A percentile compares a stretch with the other conserved stretches of the same genome.
Evolutionary conservation across 768 basidiomycete genomes (phyloP).

Genomic region (Amanita thiersii): DNA sequence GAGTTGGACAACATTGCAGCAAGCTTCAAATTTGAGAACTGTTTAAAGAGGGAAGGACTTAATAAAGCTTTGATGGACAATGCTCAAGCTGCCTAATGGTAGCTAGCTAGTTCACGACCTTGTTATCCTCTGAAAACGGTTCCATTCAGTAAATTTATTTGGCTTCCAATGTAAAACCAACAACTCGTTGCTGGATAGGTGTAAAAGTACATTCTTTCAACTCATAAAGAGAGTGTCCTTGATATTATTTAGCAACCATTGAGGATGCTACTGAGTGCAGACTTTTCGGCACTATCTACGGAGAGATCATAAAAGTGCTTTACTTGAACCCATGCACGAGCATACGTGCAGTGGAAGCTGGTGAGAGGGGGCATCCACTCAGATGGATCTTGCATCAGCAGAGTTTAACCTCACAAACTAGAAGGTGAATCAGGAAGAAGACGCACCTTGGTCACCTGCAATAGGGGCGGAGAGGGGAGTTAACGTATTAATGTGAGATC

Average conservation of each 20-base stretch:
- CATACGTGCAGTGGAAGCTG: slow-evolving; percentile 43
- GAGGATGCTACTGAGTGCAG: too few species aligned
- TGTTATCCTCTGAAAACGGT: too few species aligned
- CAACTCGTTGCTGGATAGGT: too few species aligned
- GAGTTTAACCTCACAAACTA: not conserved
- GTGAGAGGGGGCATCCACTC: slow-evolving; percentile 42
- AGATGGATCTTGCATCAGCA: slow-evolving; percentile 35
- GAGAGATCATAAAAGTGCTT: slow-evolving; percentile 43
- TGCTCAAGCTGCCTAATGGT: slow-evolving; percentile 21
- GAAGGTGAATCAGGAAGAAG: not conserved
- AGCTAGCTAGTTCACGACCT: too few species aligned
- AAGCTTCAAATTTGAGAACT: slow-evolving; percentile 67
- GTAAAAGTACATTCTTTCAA: too few species aligned
- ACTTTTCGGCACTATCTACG: slow-evolving; percentile 43
- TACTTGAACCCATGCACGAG: slow-evolving; percentile 44
- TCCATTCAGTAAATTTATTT: too few species aligned
- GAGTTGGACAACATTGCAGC: slow-evolving; percentile 70
- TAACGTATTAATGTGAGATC: too few species aligned
- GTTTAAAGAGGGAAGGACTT: slow-evolving; percentile 59
- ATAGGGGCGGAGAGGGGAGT: slow-evolving; percentile 25
- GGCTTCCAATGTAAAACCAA: too few species aligned
- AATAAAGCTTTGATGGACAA: slow-evolving; percentile 45
- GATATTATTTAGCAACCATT: too few species aligned
- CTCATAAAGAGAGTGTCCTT: too few species aligned
- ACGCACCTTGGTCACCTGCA: slow-evolving; percentile 25